Evolutionary conservation across 2,329 filamentous ascomycete genomes (phyloP), one percentile per base, ranked within the genome.

Genomic region (Karstenula rhodostoma): DNA sequence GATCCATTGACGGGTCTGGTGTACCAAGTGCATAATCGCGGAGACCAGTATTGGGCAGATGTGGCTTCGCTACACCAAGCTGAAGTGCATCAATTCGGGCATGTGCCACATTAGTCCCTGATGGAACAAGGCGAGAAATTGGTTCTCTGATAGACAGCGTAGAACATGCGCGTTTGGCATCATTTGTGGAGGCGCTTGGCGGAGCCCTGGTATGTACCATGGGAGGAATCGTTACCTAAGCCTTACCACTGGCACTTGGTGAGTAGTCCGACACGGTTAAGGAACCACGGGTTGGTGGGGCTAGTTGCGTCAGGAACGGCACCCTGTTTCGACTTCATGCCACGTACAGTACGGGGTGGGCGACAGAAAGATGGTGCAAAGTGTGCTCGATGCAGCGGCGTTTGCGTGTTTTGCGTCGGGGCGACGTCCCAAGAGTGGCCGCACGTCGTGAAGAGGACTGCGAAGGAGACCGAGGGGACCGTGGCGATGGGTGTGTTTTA

Each of bases 321-420:
- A 54, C 15, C 44, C 25, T 54, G 19, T 54, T 54, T 54, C 51
- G 51, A 54, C 51, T 33, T 29, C 51, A 54, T 33, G 13, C 35
- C 37, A 54, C 25, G 15, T 9, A 29, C 8, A 44, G 13, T 8
- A 49, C 22, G 27, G 15, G 2, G 42, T 19, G 19, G 42, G 6
- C 4, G 19, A 8, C 19, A 44, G 19, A 23, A 44, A 8, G n/a
- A 17, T 17, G 15, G 5, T 43, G 40, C 40, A n/a, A 44, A 13
- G 5, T 25, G 6, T 8, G n/a, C 19, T 44, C 19, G n/a, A 23
- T 44, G 42, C 8, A 23, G 42, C 19, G 19, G 42, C 15, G 37
- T 17, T 40, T 17, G 7, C 37, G 3, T 40, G 15, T 17, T 17
- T 4, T 40, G 17, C 4, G 13, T 40, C 15, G 37, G 17, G 37